A percentile compares a stretch with the other conserved stretches of the same genome.
Evolutionary conservation across 2,329 filamentous ascomycete species (phyloP).

Genomic region (Trichoderma sp.): DNA sequence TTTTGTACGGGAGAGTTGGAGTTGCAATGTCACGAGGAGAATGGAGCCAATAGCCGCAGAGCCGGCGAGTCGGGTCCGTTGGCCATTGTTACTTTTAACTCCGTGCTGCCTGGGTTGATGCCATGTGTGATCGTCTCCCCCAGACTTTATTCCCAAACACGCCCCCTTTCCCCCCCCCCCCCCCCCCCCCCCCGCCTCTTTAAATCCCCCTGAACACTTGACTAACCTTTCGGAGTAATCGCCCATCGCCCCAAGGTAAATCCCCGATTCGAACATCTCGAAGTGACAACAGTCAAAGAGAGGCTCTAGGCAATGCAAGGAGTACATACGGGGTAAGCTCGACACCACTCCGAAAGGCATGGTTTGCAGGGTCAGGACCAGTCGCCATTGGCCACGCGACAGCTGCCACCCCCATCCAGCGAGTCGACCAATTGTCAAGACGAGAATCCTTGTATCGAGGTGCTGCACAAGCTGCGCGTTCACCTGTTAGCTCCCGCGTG

Average conservation of each 20-base stretch:
- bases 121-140: background rate
- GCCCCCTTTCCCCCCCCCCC: background rate
- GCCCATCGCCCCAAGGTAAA: background rate
- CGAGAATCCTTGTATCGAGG: background rate
- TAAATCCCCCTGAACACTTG: background rate
- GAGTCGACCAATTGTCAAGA: slow-evolving; percentile 4
- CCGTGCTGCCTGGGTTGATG: background rate
- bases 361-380: slow-evolving; percentile 5
- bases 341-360: background rate
- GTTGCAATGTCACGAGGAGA: background rate
- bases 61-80: background rate
- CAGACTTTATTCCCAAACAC: background rate
- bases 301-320: slow-evolving; percentile 10
- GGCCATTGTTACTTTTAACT: background rate
- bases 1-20: background rate
- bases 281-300: background rate
- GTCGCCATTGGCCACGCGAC: slow-evolving; percentile 14
- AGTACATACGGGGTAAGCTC: slow-evolving; percentile 1
- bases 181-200: background rate
- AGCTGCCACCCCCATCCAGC: background rate
- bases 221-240: slow-evolving; percentile 13
- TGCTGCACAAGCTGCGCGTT: slow-evolving; percentile 6
- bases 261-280: background rate
- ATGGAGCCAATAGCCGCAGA: background rate
- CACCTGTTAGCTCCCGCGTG: slow-evolving; percentile 16